phyloP scores from a whole-genome alignment of 1,284 basidiomycete species.

The Austroboletus niveus region DNA sequence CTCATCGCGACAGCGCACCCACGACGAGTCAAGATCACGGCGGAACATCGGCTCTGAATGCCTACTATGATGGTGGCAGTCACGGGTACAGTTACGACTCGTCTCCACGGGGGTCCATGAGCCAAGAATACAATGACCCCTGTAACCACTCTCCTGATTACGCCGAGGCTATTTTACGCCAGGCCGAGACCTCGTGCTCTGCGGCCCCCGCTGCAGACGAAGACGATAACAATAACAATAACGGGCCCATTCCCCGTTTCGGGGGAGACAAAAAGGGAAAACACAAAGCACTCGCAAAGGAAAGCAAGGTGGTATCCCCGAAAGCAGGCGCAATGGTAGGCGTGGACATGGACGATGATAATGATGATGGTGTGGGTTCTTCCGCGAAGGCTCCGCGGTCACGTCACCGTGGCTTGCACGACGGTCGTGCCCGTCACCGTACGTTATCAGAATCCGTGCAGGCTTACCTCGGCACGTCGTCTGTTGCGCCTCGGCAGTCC shows the following conservation, averaged over 20 bases:
- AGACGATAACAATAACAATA: not conserved
- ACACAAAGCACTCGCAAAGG: not conserved
- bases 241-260: not conserved
- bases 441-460: slow-evolving; percentile 49
- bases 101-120: slow-evolving; percentile 1
- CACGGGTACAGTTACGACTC: not conserved
- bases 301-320: not conserved
- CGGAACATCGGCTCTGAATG: too few relatives aligned
- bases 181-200: slow-evolving; percentile 1
- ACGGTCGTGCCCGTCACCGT: slow-evolving; percentile 32
- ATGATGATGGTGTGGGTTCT: slow-evolving; percentile 7
- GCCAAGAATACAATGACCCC: not conserved
- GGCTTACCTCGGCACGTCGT: slow-evolving; percentile 39
- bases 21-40: too few relatives aligned
- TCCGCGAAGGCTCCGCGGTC: slow-evolving; percentile 12
- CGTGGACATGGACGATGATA: not conserved
- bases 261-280: slow-evolving; percentile 23
- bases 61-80: not conserved
- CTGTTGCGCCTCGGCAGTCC: not conserved
- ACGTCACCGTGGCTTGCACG: slow-evolving; percentile 15
- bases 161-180: slow-evolving; percentile 4
- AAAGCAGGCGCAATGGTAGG: not conserved
- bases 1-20: slow-evolving; percentile 3
- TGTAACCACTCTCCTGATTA: slow-evolving; percentile 1
- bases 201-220: not conserved